Percentiles rank a stretch among this genome's conserved stretches.
These are phyloP conservation scores for Pelargonium citronellum DNA, from an alignment of 441 rosid species.

Conservation along the genomic window DNA sequence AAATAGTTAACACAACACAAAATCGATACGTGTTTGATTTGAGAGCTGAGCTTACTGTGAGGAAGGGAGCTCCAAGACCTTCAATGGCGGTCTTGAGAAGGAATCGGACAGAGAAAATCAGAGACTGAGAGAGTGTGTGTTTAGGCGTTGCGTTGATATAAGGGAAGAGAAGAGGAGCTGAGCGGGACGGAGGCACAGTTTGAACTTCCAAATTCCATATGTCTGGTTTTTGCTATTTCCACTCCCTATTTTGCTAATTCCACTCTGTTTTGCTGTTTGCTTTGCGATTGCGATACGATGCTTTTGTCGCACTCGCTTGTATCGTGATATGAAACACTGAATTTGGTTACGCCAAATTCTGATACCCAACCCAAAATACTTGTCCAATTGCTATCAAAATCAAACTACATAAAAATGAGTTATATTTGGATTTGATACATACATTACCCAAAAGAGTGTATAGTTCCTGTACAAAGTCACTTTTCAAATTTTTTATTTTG, in stretches of 20 bases:
- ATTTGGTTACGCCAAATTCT: too few relatives aligned
- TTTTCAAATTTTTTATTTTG: too few relatives aligned
- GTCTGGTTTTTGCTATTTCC: neutral
- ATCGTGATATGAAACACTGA: too few relatives aligned
- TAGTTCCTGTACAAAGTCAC: too few relatives aligned
- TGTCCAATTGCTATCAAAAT: too few relatives aligned
- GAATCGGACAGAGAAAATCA: slow-evolving; percentile 17
- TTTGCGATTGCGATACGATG: too few relatives aligned
- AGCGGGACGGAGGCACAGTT: slow-evolving; percentile 56
- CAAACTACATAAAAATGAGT: too few relatives aligned
- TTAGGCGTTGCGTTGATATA: slow-evolving; percentile 10
- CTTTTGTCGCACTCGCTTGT: too few relatives aligned
- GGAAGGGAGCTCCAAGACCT: slow-evolving; percentile 30
- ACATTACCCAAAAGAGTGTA: too few relatives aligned
- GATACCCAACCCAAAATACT: too few relatives aligned
- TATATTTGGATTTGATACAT: too few relatives aligned
- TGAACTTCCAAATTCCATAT: slow-evolving; percentile 29
- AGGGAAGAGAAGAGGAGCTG: slow-evolving; percentile 31
- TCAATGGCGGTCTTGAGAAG: slow-evolving; percentile 20
- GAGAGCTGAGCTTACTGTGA: slow-evolving; percentile 30
- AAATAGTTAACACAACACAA: neutral
- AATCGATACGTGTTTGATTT: neutral
- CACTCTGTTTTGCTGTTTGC: neutral
- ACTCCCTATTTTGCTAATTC: neutral
- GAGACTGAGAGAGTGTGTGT: slow-evolving; percentile 17